Evolutionary conservation across 106 monocot species (phyloP), one percentile per base, ranked within the genome.

Genomic region (Platanthera zijinensis): DNA sequence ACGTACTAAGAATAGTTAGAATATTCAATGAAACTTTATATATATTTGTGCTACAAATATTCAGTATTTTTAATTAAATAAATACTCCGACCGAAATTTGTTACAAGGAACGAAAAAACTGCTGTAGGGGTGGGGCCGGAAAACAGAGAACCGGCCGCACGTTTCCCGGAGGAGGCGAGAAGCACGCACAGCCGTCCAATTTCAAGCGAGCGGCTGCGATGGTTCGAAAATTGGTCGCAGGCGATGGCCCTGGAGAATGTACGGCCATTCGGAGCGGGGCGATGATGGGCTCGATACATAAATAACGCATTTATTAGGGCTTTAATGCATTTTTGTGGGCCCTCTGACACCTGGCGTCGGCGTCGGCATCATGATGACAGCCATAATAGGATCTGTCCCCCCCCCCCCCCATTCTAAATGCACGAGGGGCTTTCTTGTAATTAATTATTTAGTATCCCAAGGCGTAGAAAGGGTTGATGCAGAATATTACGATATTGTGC

Each of bases 311-410:
- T 56, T 56, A 56, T 56, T 13, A 14, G 1, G 56, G 56, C 13
- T 12, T 56, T 15, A 56, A 56, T 56, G 56, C 13, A 0, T 56
- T 56, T 56, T 56, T 12, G 13, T 13, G 13, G 15, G 56, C 56
- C 56, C 14, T 56, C 17, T 56, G 56, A 15, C 14, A 12, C 32
- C 32, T 32, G 32, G 32, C 32, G 17, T 17, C 17, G 56, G 56
- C 56, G 17, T 56, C 56, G 56, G 56, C 56, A 56, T 56, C 56
- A 56, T 56, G 56, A 56, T 56, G 56, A 56, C 56, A n/a, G 56
- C 12, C 56, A 56, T 56, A 13, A 56, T 56, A 56, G 56, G 56
- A 56, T 56, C 56, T 56, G 56, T 56, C n/a, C n/a, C n/a, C n/a
- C n/a, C n/a, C 56, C 12, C 56, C 12, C 56, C 56, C 56, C 13